Evolutionary conservation across 441 rosid species (phyloP), one percentile per base, ranked within the genome.

Genomic region (Euphorbia schlechtendalii): DNA sequence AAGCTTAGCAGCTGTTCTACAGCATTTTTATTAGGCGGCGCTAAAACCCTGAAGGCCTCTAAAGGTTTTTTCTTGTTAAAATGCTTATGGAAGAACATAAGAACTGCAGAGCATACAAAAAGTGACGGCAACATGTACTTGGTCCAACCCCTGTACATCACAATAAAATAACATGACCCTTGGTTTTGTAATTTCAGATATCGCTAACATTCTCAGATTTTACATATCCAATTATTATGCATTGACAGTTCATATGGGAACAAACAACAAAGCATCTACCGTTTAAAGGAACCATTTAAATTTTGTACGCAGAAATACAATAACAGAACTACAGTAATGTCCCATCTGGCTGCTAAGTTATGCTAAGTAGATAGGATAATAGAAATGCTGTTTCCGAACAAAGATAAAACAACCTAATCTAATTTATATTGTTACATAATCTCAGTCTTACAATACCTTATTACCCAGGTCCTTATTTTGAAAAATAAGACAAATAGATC

Each of bases 1-100:
- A 89, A 73, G 43, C 84, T 45, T 74, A 89, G 75, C 69, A 92
- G 78, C 80, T 90, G 96, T 86, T 88, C 96, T 15, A 92, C 90
- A 22, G 96, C 89, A 71, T 84, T 92, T 67, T 84, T 80, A 77
- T 71, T 80, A 7, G 94, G 92, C 22, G 96, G 94, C 63, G 83
- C 77, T 41, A 54, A 77, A 43, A 90, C 86, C 81, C 73, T 76
- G 74, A 87, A 81, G 53, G 89, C 83, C 67, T 84, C 82, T 40
- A 83, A 71, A 49, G 87, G 76, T 64, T 74, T 77, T 72, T 84
- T 85, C 75, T 64, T 80, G 71, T 77, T 74, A 64, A 82, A 72
- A 65, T 80, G 76, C 74, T 80, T 76, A 30, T 77, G 77, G 82
- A 87, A 81, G 56, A 88, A 70, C 96, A 92, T 87, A 61, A 77